phyloP scores from a whole-genome alignment of 2,329 filamentous ascomycete species.

The Talaromyces marneffei region DNA sequence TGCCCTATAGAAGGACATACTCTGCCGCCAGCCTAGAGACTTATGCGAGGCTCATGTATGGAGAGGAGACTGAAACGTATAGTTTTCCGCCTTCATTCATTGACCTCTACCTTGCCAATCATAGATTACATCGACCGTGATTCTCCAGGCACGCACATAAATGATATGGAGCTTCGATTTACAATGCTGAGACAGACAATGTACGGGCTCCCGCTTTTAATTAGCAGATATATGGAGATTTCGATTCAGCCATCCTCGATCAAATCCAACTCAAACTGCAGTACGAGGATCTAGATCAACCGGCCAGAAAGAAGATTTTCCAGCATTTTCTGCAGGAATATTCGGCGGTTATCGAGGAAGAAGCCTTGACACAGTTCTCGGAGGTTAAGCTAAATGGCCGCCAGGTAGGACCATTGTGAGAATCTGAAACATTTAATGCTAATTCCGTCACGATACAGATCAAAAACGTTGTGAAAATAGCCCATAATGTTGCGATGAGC shows the following conservation, averaged over 20 bases:
- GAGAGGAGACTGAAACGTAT: too few species aligned
- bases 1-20: too few species aligned
- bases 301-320: conserved; percentile 6
- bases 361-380: not conserved
- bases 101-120: too few species aligned
- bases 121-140: too few species aligned
- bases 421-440: not conserved
- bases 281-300: conserved; percentile 10
- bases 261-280: conserved; percentile 12
- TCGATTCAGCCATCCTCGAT: conserved; percentile 13
- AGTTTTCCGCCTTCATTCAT: too few species aligned
- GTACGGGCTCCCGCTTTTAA: too few species aligned
- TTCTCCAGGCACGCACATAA: too few species aligned
- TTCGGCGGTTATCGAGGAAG: not conserved
- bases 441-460: conserved; percentile 3
- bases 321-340: conserved; percentile 8
- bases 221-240: not conserved
- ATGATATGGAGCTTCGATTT: too few species aligned
- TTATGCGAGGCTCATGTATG: too few species aligned
- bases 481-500: conserved; percentile 7
- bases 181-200: too few species aligned
- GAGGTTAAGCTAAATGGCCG: not conserved
- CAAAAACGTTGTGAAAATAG: conserved; percentile 12
- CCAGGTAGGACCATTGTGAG: not conserved
- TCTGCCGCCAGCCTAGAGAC: too few species aligned